These are phyloP conservation scores for Halocafeteria seosinensis DNA, from an alignment of 108 stramenopile genomes.

Conservation along the genomic window DNA sequence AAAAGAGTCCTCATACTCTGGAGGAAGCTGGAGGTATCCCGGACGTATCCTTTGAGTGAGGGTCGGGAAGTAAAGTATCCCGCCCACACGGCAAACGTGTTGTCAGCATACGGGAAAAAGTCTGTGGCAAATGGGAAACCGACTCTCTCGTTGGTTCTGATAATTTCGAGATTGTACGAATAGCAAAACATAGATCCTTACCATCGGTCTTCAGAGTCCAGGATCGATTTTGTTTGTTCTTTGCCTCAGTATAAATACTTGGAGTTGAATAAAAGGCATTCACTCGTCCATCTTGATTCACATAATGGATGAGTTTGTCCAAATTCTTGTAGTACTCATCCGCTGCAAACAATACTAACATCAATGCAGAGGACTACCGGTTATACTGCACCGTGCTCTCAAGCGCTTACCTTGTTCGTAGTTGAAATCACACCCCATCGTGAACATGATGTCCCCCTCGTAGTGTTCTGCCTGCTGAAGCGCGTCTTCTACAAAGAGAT, in stretches of 20 bases:
- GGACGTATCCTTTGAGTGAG: slow-evolving; percentile 58
- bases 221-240: slow-evolving; percentile 24
- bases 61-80: slow-evolving; percentile 75
- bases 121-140: neutral
- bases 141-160: slow-evolving; percentile 5
- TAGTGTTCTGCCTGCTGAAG: neutral
- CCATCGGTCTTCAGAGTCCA: neutral
- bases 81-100: slow-evolving; percentile 38
- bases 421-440: slow-evolving; percentile 19
- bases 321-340: slow-evolving; percentile 26
- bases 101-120: neutral
- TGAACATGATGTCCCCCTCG: neutral
- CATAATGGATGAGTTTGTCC: slow-evolving; percentile 27
- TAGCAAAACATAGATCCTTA: neutral
- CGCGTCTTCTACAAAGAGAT: slow-evolving; percentile 4
- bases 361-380: no score
- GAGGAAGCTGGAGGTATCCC: slow-evolving; percentile 52
- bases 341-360: no score
- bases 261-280: slow-evolving; percentile 71
- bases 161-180: slow-evolving; percentile 1
- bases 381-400: no score
- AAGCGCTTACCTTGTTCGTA: slow-evolving; percentile 24
- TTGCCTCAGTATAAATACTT: slow-evolving; percentile 54
- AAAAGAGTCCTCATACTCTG: slow-evolving; percentile 49
- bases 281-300: slow-evolving; percentile 37